Conservation (phyloP, 208 protist genomes). For the Acanthamoeba sp. region DNA sequence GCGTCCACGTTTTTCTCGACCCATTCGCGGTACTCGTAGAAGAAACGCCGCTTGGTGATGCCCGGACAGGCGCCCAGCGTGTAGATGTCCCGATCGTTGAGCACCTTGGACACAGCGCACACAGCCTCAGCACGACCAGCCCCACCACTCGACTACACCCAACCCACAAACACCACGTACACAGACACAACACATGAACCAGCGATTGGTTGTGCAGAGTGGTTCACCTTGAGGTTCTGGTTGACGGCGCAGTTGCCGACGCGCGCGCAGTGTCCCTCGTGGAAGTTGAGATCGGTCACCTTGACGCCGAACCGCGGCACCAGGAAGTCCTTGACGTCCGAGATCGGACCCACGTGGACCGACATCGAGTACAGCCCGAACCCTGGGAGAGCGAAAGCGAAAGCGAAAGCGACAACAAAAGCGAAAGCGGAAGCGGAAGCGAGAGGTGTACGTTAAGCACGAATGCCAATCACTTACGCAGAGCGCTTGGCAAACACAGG, state of each 20-base stretch:
- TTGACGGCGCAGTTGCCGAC: conserved; percentile 1
- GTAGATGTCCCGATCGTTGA: background rate
- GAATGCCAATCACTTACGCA: too few relatives aligned
- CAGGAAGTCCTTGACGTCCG: conserved; percentile 43
- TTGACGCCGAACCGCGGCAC: conserved; percentile 36
- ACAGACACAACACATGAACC: background rate
- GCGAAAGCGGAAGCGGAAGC: too few relatives aligned
- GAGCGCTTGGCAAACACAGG: too few relatives aligned
- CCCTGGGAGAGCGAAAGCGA: background rate
- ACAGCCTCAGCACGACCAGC: too few relatives aligned
- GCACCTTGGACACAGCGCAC: too few relatives aligned
- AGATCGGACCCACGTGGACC: background rate
- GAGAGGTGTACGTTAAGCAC: too few relatives aligned
- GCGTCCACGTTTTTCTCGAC: conserved; percentile 17
- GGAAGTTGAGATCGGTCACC: conserved; percentile 42
- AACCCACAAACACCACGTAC: too few relatives aligned
- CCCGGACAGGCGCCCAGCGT: conserved; percentile 15
- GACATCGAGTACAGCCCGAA: conserved; percentile 44
- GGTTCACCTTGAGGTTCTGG: conserved; percentile 20
- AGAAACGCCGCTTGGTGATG: conserved; percentile 40
- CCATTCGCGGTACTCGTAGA: conserved; percentile 47
- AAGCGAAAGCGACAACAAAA: background rate
- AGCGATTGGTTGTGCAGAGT: background rate
- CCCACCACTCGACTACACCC: too few relatives aligned
- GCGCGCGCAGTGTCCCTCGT: conserved; percentile 23